Evolutionary conservation across 2,329 filamentous ascomycete genomes (phyloP), one percentile per base, ranked within the genome.

Genomic region (Fusarium udum): DNA sequence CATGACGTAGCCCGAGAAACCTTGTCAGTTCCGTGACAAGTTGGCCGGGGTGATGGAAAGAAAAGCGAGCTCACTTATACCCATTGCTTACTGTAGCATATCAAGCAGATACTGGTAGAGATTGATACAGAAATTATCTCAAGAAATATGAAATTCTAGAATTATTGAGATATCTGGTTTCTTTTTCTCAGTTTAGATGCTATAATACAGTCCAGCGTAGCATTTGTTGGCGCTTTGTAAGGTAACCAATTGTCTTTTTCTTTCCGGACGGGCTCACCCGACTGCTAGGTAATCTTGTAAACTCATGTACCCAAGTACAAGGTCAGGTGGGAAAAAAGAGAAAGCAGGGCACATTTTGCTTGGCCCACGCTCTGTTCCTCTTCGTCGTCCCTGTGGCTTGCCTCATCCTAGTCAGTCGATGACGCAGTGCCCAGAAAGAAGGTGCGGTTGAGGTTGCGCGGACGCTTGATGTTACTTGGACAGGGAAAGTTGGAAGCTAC

Each of bases 381-480:
- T 51, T 59, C 49, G 45, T 67, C 66, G 69, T 67, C 57, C 61
- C 64, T 75, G 72, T 73, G 72, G 69, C 72, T 75, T 73, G 61
- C 61, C 55, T 60, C 58, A 64, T 66, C 64, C 46, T 37, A 69
- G 64, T 46, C 51, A 76, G 74, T 80, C 79, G 78, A 81, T 81
- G 80, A 81, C 80, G 80, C 79, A 80, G 76, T 75, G 73, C 69
- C 65, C 59, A 75, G 66, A 67, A 48, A 31, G 45, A 51, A 55
- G 62, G 71, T 67, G 74, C 63, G 67, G 69, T 69, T 74, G 67
- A 77, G 62, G 64, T 75, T 72, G 64, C 61, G 63, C 67, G 52
- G 63, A 48, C 34, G 52, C 48, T 63, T 58, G 18, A 24, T 26
- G 55, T 74, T 59, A 64, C 63, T 74, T 69, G 64, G 70, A 16